Conservation (phyloP, 306 rosid genomes). For the Malus asiatica region DNA sequence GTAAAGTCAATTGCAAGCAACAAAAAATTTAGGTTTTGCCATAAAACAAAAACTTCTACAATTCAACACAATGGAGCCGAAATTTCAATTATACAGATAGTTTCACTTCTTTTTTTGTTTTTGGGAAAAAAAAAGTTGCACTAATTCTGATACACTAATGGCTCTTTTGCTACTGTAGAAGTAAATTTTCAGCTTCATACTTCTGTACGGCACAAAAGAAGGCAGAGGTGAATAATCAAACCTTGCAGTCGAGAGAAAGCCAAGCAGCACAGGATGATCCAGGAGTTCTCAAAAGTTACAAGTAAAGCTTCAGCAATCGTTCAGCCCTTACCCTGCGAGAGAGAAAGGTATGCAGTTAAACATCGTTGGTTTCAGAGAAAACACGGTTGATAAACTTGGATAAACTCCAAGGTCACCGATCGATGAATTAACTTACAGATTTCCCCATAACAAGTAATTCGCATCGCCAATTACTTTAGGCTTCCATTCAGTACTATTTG, state of each 20-base stretch:
- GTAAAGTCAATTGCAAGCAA: neutral
- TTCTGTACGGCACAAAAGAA: slow-evolving; percentile 11
- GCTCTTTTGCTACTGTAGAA: slow-evolving; percentile 16
- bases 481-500: neutral
- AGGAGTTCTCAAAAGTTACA: neutral
- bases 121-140: neutral
- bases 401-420: neutral
- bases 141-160: neutral
- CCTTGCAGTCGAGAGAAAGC: neutral
- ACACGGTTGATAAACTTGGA: neutral
- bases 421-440: neutral
- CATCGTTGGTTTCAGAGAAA: neutral
- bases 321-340: slow-evolving; percentile 32
- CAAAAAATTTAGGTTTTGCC: neutral
- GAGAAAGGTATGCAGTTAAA: neutral
- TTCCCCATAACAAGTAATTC: neutral
- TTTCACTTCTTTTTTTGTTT: neutral
- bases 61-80: neutral
- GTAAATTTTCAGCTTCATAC: slow-evolving; percentile 13
- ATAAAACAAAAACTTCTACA: slow-evolving; percentile 3
- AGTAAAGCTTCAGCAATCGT: neutral
- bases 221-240: slow-evolving; percentile 5
- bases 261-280: slow-evolving; percentile 11
- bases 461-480: neutral
- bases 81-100: slow-evolving; percentile 4